A percentile compares a stretch with the other conserved stretches of the same genome.
These are phyloP conservation scores for Rubia tinctorum DNA, from an alignment of 305 asterid species.

Conservation along the genomic window DNA sequence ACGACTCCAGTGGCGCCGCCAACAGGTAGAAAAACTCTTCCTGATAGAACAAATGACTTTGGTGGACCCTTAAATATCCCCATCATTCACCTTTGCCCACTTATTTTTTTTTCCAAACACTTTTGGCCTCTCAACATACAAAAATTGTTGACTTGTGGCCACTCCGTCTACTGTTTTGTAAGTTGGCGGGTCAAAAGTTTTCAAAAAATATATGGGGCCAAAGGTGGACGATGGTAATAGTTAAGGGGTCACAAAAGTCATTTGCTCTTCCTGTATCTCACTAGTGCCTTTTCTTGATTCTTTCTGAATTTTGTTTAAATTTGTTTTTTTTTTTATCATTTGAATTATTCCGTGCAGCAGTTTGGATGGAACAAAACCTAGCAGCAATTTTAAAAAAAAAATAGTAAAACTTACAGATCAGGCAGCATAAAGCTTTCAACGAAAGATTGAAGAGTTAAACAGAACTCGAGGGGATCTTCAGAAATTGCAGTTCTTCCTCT, in stretches of 20 bases:
- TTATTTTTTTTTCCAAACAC: too few relatives aligned
- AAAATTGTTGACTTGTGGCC: too few relatives aligned
- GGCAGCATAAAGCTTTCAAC: conserved; percentile 2
- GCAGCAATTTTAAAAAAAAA: neutral
- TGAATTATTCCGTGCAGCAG: neutral
- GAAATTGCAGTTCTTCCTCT: neutral
- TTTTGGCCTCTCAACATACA: too few relatives aligned
- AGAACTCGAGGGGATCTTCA: neutral
- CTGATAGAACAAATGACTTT: neutral
- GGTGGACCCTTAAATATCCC: too few relatives aligned
- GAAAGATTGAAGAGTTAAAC: neutral
- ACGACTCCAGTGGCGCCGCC: conserved; percentile 78
- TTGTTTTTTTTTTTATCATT: too few relatives aligned
- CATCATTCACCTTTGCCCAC: too few relatives aligned
- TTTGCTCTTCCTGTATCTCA: too few relatives aligned
- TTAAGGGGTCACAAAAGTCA: too few relatives aligned
- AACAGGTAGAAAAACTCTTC: conserved; percentile 50
- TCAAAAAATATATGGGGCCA: too few relatives aligned
- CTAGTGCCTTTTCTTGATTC: neutral
- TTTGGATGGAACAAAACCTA: conserved; percentile 3
- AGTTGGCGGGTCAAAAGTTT: too few relatives aligned
- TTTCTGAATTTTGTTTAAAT: neutral
- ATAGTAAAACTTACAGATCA: conserved; percentile 20
- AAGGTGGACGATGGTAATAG: too few relatives aligned
- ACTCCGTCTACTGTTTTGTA: too few relatives aligned